phyloP scores from a whole-genome alignment of 805 yeast species.

The Metschnikowia continentalis region DNA sequence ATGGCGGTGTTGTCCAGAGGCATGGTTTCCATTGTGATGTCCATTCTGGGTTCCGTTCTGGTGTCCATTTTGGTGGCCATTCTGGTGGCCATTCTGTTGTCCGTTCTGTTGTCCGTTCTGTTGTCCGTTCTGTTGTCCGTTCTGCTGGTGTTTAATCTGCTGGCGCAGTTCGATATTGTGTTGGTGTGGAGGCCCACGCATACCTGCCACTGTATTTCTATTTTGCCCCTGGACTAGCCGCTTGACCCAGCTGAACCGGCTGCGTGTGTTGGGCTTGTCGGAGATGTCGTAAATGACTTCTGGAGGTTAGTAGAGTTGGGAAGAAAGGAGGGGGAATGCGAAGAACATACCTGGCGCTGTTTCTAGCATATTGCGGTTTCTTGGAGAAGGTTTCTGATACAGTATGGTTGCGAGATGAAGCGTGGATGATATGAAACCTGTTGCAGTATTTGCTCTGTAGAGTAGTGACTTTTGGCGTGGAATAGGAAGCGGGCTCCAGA shows the following conservation, averaged over 20 bases:
- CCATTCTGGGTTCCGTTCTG: not conserved
- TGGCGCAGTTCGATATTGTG: not conserved
- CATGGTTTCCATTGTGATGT: too few species aligned
- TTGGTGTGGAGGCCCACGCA: constrained; percentile 11
- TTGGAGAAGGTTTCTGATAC: not conserved
- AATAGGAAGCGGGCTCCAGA: not conserved
- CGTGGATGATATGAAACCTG: not conserved
- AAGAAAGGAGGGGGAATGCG: not conserved
- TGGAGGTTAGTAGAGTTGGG: constrained; percentile 1
- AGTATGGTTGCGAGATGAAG: not conserved
- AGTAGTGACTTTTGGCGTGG: not conserved
- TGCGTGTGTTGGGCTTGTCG: constrained; percentile 28
- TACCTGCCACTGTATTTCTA: constrained; percentile 12
- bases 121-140: not conserved
- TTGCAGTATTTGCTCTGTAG: not conserved
- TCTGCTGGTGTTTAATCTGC: not conserved
- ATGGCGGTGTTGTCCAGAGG: too few species aligned
- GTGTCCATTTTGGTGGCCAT: not conserved
- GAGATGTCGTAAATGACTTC: constrained; percentile 8
- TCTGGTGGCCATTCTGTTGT: not conserved
- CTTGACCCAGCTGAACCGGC: constrained; percentile 39
- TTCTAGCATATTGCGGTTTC: not conserved
- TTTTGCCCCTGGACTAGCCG: constrained; percentile 37
- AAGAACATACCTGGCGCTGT: not conserved
- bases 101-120: not conserved